Base-by-base conservation (phyloP, 345 rosid species). In the Psidium guajava region DNA sequence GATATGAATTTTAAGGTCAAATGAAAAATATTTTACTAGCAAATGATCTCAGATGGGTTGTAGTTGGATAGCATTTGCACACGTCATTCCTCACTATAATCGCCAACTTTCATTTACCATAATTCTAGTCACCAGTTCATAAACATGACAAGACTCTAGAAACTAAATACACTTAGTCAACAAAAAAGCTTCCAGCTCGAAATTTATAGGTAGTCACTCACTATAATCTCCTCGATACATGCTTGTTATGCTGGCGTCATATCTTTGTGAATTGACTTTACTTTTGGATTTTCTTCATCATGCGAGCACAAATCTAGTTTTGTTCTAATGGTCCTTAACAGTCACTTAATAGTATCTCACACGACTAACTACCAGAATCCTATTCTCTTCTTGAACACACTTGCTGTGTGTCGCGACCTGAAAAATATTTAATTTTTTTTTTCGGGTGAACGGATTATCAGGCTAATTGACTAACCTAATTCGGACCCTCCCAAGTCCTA, bases 271-370 rank as follows among this genome's bases (percentile, higher is more conserved):
- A 69, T 47, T 69, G 77, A 69, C 77, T 69, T 69, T 36, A 40
- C 36, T 16, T 69, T 69, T 32, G 77, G 77, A 22, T 11, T 32
- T 69, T 8, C 32, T 69, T 32, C 77, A 32, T 32, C 77, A 69
- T 5, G 54, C 15, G n/a, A 42, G 5, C 51, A 28, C 44, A 40
- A 40, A 40, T 40, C 42, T 4, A 40, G 42, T 5, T 40, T n/a
- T 36, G 36, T 36, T 36, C 36, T 36, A 36, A 36, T 36, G 36
- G 36, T 64, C 16, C 40, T 61, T 47, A 50, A 24, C 94, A 97
- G 99, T 89, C 95, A 95, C 88, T 89, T 97, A 94, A 97, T 95
- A 88, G 99, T 98, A 61, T 97, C 99, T 0, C 99, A 97, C 91
- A 97, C 99, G 44, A 96, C 99, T 8, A 97, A 96, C 87, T 95